Evolutionary conservation across 192 early-diverging fungal genomes (phyloP), one percentile per base, ranked within the genome.

Genomic region (Funneliformis geosporum): DNA sequence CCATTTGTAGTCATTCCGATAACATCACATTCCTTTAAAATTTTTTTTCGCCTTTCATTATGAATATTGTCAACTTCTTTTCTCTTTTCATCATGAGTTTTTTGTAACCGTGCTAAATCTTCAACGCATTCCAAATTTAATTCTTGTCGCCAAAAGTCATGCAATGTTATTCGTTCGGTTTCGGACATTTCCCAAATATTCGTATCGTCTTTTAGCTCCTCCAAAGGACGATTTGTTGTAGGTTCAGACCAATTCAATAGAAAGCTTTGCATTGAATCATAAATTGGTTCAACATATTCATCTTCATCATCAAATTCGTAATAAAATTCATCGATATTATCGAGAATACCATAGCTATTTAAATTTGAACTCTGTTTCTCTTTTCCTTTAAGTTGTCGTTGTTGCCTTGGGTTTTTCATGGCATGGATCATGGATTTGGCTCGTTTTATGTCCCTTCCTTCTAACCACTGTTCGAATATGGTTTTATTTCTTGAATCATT

Each of bases 1-100:
- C 89, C 91, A 16, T 81, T 86, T 27, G 91, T 92, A 2, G 91
- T 92, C 80, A 89, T 86, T 1, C 88, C 91, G 23, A 92, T 84
- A 10, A 92, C 86, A 9, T 83, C 61, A 44, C 73, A 60, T 8
- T 78, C 39, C 33, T 76, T 67, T 1, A 87, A 79, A 60, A 85
- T 78, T 23, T 55, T 78, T 64, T 73, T 74, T 33, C 83, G 78
- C 4, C 73, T 64, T 33, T 84, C 84, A 73, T 86, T 78, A 27
- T 69, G 81, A n/a, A 85, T 82, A 59, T 79, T 78, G 6, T 82
- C 81, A 3, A 82, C 43, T 23, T 76, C 44, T 25, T 80, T 62
- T 18, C 59, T n/a, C n/a, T 79, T 79, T 42, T 60, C 28, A 60
- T 55, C 39, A 27, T 70, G 40, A 28, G 3, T 11, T 5, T 38